Conservation (phyloP, 192 early-diverging fungal species). For the Pilaira anomala region DNA sequence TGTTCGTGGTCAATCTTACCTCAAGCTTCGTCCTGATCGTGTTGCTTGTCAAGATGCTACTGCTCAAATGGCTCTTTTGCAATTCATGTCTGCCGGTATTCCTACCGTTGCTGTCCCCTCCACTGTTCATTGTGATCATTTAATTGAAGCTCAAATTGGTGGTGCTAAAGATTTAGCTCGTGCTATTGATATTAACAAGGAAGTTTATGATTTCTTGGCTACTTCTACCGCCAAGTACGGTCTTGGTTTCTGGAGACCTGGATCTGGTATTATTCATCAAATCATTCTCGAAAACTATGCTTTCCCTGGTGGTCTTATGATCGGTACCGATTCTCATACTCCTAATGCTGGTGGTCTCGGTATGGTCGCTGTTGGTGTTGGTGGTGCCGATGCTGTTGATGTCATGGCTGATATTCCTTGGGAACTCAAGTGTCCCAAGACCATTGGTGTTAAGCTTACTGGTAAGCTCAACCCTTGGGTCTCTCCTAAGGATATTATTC, state of each 20-base stretch:
- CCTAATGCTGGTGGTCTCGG: conserved; percentile 98
- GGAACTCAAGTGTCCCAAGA: conserved; percentile 98
- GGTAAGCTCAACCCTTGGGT: conserved; percentile 90
- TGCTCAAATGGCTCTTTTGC: conserved; percentile 95
- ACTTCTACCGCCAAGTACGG: conserved; percentile 86
- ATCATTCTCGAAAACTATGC: conserved; percentile 99
- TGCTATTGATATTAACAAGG: conserved; percentile 86
- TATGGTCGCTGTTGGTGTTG: conserved; percentile 95
- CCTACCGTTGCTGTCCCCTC: conserved; percentile 86
- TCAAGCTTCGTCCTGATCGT: conserved; percentile 96
- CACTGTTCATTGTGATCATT: conserved; percentile 96
- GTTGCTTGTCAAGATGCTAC: conserved; percentile 99
- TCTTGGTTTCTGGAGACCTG: conserved; percentile 95
- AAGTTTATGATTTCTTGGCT: conserved; percentile 91
- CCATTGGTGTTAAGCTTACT: conserved; percentile 87
- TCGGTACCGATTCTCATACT: conserved; percentile 98
- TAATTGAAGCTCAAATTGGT: conserved; percentile 90
- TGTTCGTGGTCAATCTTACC: conserved; percentile 85
- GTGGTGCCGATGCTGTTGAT: conserved; percentile 98
- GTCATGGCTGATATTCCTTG: conserved; percentile 98
- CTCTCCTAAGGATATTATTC: conserved; percentile 94
- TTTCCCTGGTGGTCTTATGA: conserved; percentile 92
- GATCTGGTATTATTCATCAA: conserved; percentile 92
- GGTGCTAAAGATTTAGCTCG: conserved; percentile 78
- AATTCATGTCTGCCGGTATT: conserved; percentile 94